A percentile compares a stretch with the other conserved stretches of the same genome.
Conservation (phyloP, 2,329 filamentous ascomycete genomes). For the Geoglossum cookeanum region DNA sequence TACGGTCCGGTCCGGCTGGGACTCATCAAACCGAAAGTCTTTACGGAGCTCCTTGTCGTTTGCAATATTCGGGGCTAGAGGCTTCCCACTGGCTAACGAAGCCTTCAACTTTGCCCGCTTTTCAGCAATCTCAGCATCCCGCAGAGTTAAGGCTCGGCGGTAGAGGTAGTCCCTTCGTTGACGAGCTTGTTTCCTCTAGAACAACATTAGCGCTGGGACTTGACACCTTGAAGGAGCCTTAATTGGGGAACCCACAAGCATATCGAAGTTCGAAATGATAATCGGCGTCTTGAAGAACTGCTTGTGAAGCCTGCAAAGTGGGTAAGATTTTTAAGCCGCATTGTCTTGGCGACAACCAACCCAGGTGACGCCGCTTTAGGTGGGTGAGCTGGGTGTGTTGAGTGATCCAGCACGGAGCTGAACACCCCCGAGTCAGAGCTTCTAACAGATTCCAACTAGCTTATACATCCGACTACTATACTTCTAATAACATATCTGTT, state of each 20-base stretch:
- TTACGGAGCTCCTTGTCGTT: slow-evolving; percentile 69
- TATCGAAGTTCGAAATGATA: slow-evolving; percentile 6
- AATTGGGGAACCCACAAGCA: slow-evolving; percentile 12
- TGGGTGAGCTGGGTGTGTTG: no score
- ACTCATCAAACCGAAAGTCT: slow-evolving; percentile 90
- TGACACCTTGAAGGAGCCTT: neutral
- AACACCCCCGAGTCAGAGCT: no score
- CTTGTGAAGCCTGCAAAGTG: neutral
- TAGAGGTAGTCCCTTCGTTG: slow-evolving; percentile 80
- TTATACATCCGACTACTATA: no score
- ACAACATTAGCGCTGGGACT: neutral
- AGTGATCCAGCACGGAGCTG: no score
- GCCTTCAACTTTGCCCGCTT: slow-evolving; percentile 75
- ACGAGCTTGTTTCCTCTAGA: slow-evolving; percentile 50
- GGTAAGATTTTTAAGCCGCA: no score
- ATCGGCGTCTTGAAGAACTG: no score
- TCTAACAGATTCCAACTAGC: no score
- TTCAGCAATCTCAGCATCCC: slow-evolving; percentile 81
- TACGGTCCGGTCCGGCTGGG: slow-evolving; percentile 43
- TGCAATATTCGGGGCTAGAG: slow-evolving; percentile 61
- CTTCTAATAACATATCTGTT: no score
- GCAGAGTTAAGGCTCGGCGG: slow-evolving; percentile 66
- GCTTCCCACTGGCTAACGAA: slow-evolving; percentile 75
- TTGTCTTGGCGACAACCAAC: no score
- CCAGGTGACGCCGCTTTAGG: neutral